phyloP scores from a whole-genome alignment of 495 filamentous ascomycete genomes.

The Ramalina intermedia region DNA sequence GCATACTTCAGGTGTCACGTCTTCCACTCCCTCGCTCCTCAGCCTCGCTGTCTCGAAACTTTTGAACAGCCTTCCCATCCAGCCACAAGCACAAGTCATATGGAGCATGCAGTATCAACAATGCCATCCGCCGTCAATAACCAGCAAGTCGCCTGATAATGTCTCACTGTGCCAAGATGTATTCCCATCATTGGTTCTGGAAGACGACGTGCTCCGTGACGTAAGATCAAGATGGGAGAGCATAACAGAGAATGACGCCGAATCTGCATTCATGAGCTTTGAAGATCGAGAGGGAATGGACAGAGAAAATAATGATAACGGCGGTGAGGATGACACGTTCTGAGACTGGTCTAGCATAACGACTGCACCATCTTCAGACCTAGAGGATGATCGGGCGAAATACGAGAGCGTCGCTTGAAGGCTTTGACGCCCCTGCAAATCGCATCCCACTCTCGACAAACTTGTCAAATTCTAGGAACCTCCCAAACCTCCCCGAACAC shows the following conservation, averaged over 20 bases:
- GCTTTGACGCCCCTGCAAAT: no score
- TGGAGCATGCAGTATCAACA: slow-evolving; percentile 54
- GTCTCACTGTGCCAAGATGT: slow-evolving; percentile 35
- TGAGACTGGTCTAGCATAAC: no score
- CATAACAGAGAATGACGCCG: slow-evolving; percentile 37
- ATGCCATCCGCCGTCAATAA: slow-evolving; percentile 12
- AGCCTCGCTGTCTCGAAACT: slow-evolving; percentile 41
- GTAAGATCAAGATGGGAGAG: slow-evolving; percentile 50
- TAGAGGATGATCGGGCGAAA: no score
- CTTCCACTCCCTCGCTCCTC: slow-evolving; percentile 29
- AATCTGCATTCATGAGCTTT: slow-evolving; percentile 52
- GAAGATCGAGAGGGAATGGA: slow-evolving; percentile 34
- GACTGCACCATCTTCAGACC: no score
- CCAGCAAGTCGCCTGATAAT: slow-evolving; percentile 8
- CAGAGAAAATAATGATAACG: slow-evolving; percentile 27
- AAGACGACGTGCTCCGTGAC: slow-evolving; percentile 46
- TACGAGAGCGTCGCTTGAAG: no score
- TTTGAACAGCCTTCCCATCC: slow-evolving; percentile 24
- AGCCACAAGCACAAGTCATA: slow-evolving; percentile 26
- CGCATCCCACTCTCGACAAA: no score
- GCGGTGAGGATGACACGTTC: no score
- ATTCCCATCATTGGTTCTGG: slow-evolving; percentile 49
- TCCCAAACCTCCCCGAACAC: no score
- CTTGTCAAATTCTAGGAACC: no score
- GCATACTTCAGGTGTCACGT: slow-evolving; percentile 30